phyloP scores from a whole-genome alignment of 345 rosid species.

The Pugionium dolabratum region DNA sequence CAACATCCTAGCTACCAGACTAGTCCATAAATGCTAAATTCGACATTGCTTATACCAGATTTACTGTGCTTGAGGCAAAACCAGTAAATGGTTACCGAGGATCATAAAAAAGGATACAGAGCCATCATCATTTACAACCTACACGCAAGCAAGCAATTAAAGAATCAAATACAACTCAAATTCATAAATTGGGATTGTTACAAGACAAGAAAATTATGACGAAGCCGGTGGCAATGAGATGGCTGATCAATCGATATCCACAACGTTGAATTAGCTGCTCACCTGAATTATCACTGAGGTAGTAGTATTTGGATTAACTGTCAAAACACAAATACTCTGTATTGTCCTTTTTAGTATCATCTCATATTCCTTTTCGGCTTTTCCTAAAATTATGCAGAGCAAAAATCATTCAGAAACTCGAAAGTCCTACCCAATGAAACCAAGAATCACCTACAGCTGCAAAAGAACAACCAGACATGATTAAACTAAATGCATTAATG shows the following conservation, averaged over 20 bases:
- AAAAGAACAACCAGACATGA: neutral
- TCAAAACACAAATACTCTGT: slow-evolving; percentile 80
- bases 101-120: slow-evolving; percentile 70
- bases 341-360: slow-evolving; percentile 81
- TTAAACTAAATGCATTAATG: neutral
- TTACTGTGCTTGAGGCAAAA: neutral
- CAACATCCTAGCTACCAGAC: neutral
- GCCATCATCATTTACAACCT: slow-evolving; percentile 91
- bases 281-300: slow-evolving; percentile 86
- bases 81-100: neutral
- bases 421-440: neutral
- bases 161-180: slow-evolving; percentile 18
- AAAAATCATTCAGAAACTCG: neutral
- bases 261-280: neutral
- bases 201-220: neutral
- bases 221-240: neutral
- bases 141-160: slow-evolving; percentile 27
- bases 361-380: slow-evolving; percentile 74
- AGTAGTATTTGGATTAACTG: slow-evolving; percentile 82
- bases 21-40: neutral
- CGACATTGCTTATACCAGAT: neutral
- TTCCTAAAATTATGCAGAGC: slow-evolving; percentile 48
- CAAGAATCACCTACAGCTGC: slow-evolving; percentile 1
- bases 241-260: neutral
- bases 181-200: neutral